These are phyloP conservation scores for Ramichloridium luteum DNA, from an alignment of 2,329 filamentous ascomycete species.

Conservation along the genomic window DNA sequence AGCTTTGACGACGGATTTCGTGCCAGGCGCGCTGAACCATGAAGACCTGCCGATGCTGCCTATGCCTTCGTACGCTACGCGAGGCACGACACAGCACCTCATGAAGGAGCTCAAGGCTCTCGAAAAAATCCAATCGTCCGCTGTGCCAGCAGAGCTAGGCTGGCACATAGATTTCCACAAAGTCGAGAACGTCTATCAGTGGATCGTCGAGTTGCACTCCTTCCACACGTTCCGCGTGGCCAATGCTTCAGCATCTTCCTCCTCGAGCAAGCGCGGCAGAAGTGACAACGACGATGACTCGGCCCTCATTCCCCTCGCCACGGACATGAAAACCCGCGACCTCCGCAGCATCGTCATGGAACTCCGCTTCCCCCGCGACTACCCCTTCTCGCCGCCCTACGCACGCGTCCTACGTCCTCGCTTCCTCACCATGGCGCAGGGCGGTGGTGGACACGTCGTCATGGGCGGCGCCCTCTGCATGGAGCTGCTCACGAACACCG, in stretches of 20 bases:
- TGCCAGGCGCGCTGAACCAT: conserved; percentile 54
- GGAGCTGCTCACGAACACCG: conserved; percentile 61
- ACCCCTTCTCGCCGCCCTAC: conserved; percentile 70
- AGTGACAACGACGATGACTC: too few species aligned
- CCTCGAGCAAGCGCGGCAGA: background rate
- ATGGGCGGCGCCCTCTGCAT: conserved; percentile 73
- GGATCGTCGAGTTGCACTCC: conserved; percentile 81
- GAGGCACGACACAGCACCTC: conserved; percentile 48
- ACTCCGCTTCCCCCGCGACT: conserved; percentile 65
- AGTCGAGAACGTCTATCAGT: conserved; percentile 70
- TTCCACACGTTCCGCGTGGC: conserved; percentile 38
- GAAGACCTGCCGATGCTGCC: conserved; percentile 51
- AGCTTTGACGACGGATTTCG: conserved; percentile 51
- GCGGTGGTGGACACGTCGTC: conserved; percentile 80
- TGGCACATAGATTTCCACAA: conserved; percentile 66
- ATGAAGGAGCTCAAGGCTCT: conserved; percentile 53
- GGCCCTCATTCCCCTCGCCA: conserved; percentile 50
- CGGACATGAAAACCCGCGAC: conserved; percentile 55
- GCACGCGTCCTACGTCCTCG: conserved; percentile 70
- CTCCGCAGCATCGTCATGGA: conserved; percentile 65
- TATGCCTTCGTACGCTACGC: conserved; percentile 53
- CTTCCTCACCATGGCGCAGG: conserved; percentile 57
- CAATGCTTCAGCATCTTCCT: too few species aligned
- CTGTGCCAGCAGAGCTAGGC: conserved; percentile 54
- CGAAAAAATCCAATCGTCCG: conserved; percentile 49